These are phyloP conservation scores for Aquilaria sinensis DNA, from an alignment of 345 rosid species.

Conservation along the genomic window DNA sequence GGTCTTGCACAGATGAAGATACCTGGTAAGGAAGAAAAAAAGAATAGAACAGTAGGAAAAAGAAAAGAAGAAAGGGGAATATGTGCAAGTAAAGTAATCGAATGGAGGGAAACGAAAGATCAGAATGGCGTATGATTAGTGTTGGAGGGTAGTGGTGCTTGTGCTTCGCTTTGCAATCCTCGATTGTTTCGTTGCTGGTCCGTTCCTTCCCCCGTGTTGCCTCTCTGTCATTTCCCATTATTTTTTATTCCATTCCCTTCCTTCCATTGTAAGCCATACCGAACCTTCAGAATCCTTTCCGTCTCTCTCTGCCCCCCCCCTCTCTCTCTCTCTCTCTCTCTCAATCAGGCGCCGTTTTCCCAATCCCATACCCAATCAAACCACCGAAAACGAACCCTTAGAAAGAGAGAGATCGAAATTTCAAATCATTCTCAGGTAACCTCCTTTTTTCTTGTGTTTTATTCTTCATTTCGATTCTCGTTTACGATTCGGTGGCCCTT, in stretches of 20 bases:
- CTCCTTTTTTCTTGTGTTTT: neutral
- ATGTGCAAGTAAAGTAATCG: too few relatives aligned
- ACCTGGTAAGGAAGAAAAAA: too few relatives aligned
- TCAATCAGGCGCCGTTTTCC: conserved; percentile 13
- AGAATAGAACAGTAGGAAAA: too few relatives aligned
- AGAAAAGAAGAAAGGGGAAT: too few relatives aligned
- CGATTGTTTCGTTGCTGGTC: too few relatives aligned
- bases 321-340: conserved; percentile 13
- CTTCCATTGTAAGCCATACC: too few relatives aligned
- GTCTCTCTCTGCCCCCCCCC: conserved; percentile 1
- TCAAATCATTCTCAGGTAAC: conserved; percentile 12
- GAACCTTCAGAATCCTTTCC: conserved; percentile 11
- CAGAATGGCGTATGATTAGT: too few relatives aligned
- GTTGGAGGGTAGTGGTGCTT: too few relatives aligned
- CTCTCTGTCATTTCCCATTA: conserved; percentile 6
- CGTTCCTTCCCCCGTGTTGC: conserved; percentile 21
- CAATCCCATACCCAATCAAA: conserved; percentile 9
- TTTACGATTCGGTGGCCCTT: neutral
- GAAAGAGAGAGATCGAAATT: neutral
- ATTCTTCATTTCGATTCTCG: neutral
- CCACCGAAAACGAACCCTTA: conserved; percentile 8
- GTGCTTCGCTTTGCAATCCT: neutral
- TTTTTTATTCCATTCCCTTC: too few relatives aligned
- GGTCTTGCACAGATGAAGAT: too few relatives aligned
- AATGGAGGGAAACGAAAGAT: too few relatives aligned